Conservation (phyloP, 2,329 filamentous ascomycete genomes). For the Aspergillus hiratsukae region DNA sequence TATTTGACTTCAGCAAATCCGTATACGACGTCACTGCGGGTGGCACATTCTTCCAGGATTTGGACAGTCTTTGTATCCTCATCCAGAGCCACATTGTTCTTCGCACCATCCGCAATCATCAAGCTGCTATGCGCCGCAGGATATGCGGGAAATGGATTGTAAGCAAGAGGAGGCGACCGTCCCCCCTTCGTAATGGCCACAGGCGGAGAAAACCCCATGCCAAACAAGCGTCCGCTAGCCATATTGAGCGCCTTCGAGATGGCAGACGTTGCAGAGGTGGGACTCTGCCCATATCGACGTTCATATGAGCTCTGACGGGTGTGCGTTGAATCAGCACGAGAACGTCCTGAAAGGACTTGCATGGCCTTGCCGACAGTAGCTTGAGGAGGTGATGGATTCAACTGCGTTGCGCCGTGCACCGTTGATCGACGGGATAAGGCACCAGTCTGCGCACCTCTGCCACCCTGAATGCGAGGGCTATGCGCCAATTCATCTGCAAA, state of each 20-base stretch:
- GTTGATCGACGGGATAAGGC: slow-evolving; percentile 71
- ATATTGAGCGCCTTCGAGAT: slow-evolving; percentile 94
- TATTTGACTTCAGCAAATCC: slow-evolving; percentile 98
- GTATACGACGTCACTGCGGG: slow-evolving; percentile 91
- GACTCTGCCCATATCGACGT: slow-evolving; percentile 66
- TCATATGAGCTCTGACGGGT: slow-evolving; percentile 78
- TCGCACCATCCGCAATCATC: slow-evolving; percentile 60
- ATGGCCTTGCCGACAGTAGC: slow-evolving; percentile 66
- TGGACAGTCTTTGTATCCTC: slow-evolving; percentile 77
- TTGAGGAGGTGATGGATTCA: slow-evolving; percentile 64
- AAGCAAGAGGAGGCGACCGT: slow-evolving; percentile 42
- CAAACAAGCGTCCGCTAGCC: slow-evolving; percentile 63
- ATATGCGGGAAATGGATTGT: slow-evolving; percentile 77
- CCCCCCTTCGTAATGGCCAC: slow-evolving; percentile 43
- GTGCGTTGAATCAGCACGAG: slow-evolving; percentile 57
- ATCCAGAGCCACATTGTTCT: slow-evolving; percentile 58
- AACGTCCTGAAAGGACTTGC: slow-evolving; percentile 65
- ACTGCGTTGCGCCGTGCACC: slow-evolving; percentile 67
- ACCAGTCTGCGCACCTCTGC: slow-evolving; percentile 53
- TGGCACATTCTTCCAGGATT: slow-evolving; percentile 85
- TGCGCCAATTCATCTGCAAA: slow-evolving; percentile 92
- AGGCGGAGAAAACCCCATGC: slow-evolving; percentile 48
- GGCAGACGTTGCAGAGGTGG: slow-evolving; percentile 78
- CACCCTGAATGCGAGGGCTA: slow-evolving; percentile 61
- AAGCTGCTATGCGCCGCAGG: slow-evolving; percentile 69